A percentile compares a stretch with the other conserved stretches of the same genome.
These are phyloP conservation scores for Termitomyces sp. DNA, from an alignment of 768 basidiomycete genomes.

Conservation along the genomic window DNA sequence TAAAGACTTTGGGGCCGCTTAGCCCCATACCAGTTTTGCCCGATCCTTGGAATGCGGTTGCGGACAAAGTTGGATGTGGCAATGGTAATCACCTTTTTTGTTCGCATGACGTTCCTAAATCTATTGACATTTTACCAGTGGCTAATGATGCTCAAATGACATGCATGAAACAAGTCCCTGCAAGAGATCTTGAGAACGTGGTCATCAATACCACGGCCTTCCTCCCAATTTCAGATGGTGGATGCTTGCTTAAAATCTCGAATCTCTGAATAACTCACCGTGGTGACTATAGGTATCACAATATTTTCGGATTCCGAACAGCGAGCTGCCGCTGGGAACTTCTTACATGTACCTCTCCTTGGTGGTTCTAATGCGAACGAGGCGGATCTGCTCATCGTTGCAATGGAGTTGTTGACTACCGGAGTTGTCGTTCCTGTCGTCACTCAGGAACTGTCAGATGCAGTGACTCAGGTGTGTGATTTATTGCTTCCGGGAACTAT, in stretches of 20 bases:
- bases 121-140: slow-evolving; percentile 1
- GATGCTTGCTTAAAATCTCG: background rate
- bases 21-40: background rate
- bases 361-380: background rate
- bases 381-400: background rate
- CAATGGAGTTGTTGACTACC: background rate
- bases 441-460: background rate
- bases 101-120: background rate
- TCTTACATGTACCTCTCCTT: slow-evolving; percentile 9
- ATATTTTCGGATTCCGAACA: slow-evolving; percentile 22
- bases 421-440: background rate
- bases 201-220: slow-evolving; percentile 22
- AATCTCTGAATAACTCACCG: background rate
- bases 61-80: slow-evolving; percentile 27
- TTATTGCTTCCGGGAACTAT: background rate
- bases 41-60: slow-evolving; percentile 10
- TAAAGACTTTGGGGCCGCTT: background rate
- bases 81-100: slow-evolving; percentile 15
- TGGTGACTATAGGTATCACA: slow-evolving; percentile 20
- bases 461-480: background rate
- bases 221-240: slow-evolving; percentile 26
- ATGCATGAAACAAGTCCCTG: slow-evolving; percentile 28
- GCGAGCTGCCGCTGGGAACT: slow-evolving; percentile 11
- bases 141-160: slow-evolving; percentile 22
- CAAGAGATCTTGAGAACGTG: slow-evolving; percentile 21